These are phyloP conservation scores for Pistacia integerrima DNA, from an alignment of 345 rosid species.

Conservation along the genomic window DNA sequence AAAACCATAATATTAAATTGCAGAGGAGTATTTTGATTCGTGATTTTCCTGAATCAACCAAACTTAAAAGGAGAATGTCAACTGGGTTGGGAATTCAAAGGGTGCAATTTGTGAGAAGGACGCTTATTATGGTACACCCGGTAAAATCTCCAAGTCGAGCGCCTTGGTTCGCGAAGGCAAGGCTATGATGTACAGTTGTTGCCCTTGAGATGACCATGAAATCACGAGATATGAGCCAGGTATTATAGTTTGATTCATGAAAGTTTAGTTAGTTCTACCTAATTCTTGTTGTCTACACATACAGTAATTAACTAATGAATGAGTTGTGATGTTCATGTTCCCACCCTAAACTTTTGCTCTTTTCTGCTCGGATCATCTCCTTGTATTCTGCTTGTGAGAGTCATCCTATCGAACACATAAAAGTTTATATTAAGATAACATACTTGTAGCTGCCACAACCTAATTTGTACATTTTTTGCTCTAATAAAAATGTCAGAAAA, in stretches of 20 bases:
- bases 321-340: too few species aligned
- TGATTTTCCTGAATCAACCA: not conserved
- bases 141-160: constrained; percentile 11
- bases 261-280: constrained; percentile 23
- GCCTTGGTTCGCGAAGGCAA: not conserved
- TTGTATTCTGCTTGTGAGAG: too few species aligned
- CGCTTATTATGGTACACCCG: constrained; percentile 22
- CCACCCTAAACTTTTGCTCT: not conserved
- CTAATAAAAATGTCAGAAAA: too few species aligned
- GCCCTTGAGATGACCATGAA: not conserved
- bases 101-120: constrained; percentile 15
- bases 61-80: constrained; percentile 4
- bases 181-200: not conserved
- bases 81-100: constrained; percentile 17
- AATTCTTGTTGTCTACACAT: not conserved
- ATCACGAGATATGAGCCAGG: not conserved
- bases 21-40: not conserved
- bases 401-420: too few species aligned
- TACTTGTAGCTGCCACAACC: too few species aligned
- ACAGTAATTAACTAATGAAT: not conserved
- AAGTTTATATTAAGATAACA: too few species aligned
- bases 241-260: not conserved
- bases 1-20: constrained; percentile 25
- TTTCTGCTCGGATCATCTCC: not conserved
- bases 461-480: too few species aligned